Conservation (phyloP, 2,329 filamentous ascomycete species). For the Claviceps quebecensis region DNA sequence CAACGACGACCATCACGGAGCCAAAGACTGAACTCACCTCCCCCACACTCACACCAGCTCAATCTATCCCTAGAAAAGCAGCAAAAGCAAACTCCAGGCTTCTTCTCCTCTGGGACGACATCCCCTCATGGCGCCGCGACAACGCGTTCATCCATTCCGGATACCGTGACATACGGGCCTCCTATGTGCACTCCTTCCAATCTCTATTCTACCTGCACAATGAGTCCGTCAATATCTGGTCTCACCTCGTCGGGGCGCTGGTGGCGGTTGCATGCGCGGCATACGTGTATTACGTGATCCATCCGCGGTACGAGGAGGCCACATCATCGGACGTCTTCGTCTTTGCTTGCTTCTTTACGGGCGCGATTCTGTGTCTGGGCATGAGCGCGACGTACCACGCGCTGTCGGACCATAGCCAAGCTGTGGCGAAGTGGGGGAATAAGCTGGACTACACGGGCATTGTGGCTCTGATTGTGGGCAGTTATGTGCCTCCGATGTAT, state of each 20-base stretch:
- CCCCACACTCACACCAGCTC: conserved; percentile 6
- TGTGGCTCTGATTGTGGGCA: conserved; percentile 79
- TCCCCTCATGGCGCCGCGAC: conserved; percentile 45
- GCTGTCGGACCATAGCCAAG: conserved; percentile 68
- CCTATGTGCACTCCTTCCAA: conserved; percentile 29
- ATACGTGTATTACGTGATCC: conserved; percentile 42
- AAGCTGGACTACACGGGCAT: conserved; percentile 93
- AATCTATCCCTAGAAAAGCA: conserved; percentile 25
- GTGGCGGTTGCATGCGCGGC: conserved; percentile 36
- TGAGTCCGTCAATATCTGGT: conserved; percentile 50
- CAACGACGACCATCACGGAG: conserved; percentile 12
- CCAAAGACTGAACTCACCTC: conserved; percentile 10
- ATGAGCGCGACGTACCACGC: conserved; percentile 80
- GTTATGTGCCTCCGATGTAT: conserved; percentile 76
- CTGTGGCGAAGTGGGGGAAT: conserved; percentile 72
- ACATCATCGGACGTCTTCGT: conserved; percentile 50
- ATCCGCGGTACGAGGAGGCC: conserved; percentile 52
- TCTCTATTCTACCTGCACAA: conserved; percentile 44
- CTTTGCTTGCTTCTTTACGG: conserved; percentile 67
- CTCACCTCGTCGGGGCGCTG: conserved; percentile 51
- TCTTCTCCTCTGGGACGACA: conserved; percentile 42
- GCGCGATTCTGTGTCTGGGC: conserved; percentile 57
- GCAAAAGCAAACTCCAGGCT: conserved; percentile 19
- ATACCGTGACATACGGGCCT: conserved; percentile 38
- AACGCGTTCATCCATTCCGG: conserved; percentile 41